Percentiles rank a stretch among this genome's conserved stretches.
Conservation (phyloP, 2,329 filamentous ascomycete species). For the Daldinia eschscholtzii region DNA sequence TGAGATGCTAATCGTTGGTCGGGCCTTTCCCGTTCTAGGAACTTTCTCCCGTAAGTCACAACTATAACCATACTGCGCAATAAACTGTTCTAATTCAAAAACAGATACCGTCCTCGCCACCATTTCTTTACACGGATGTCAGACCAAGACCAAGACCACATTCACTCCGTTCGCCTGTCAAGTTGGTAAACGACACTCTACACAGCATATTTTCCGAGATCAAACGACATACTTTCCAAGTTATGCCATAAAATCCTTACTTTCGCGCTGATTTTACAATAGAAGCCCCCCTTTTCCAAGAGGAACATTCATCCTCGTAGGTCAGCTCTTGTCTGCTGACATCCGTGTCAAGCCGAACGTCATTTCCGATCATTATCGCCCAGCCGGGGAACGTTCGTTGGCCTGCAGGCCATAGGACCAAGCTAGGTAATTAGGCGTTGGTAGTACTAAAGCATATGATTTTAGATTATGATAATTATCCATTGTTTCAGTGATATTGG, state of each 20-base stretch:
- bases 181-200: constrained; percentile 45
- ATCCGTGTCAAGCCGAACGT: constrained; percentile 23
- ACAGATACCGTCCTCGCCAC: constrained; percentile 30
- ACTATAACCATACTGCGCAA: not conserved
- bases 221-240: constrained; percentile 40
- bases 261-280: constrained; percentile 51
- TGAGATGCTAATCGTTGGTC: constrained; percentile 71
- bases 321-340: constrained; percentile 33
- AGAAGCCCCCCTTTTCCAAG: constrained; percentile 37
- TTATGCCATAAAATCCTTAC: constrained; percentile 42
- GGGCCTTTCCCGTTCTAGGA: constrained; percentile 63
- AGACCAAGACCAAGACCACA: constrained; percentile 12
- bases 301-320: constrained; percentile 34
- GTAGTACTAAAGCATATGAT: constrained; percentile 43
- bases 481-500: constrained; percentile 35
- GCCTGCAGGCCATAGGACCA: constrained; percentile 30
- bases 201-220: constrained; percentile 40
- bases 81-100: constrained; percentile 23
- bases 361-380: constrained; percentile 21
- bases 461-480: constrained; percentile 32
- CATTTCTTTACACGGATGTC: constrained; percentile 16
- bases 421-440: constrained; percentile 42
- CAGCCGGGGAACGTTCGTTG: constrained; percentile 27
- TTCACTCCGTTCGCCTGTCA: constrained; percentile 14
- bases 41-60: constrained; percentile 47